A percentile compares a stretch with the other conserved stretches of the same genome.
Conservation (phyloP, 495 filamentous ascomycete genomes). For the Rusavskia elegans region DNA sequence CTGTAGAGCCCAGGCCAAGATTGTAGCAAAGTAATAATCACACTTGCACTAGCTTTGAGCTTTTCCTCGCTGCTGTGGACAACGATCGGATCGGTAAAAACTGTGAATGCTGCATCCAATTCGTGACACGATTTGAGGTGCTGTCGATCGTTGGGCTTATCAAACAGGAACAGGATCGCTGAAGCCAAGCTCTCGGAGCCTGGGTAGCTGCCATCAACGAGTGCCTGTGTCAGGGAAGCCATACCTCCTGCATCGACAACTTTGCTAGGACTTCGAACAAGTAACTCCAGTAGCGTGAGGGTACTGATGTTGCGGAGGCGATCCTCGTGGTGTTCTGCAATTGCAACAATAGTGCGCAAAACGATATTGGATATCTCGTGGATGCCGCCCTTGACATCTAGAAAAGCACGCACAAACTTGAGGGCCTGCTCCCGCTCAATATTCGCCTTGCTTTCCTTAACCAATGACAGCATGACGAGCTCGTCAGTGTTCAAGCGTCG, state of each 20-base stretch:
- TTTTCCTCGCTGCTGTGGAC: conserved; percentile 53
- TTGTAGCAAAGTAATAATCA: conserved; percentile 72
- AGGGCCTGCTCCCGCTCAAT: conserved; percentile 93
- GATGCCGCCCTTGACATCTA: conserved; percentile 89
- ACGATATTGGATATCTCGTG: conserved; percentile 75
- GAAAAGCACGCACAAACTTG: conserved; percentile 89
- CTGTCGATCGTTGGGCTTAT: conserved; percentile 64
- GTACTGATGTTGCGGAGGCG: conserved; percentile 76
- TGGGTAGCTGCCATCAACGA: conserved; percentile 80
- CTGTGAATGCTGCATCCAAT: conserved; percentile 64
- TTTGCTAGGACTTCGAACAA: conserved; percentile 68
- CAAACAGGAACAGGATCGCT: conserved; percentile 76
- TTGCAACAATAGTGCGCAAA: conserved; percentile 70
- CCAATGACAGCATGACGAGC: conserved; percentile 75
- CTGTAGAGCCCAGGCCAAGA: conserved; percentile 84
- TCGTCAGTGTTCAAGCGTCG: conserved; percentile 79
- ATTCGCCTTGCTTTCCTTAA: conserved; percentile 88
- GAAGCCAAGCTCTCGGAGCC: conserved; percentile 72
- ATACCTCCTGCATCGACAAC: conserved; percentile 71
- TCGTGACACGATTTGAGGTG: conserved; percentile 69
- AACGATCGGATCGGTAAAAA: conserved; percentile 71
- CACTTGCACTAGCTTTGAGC: conserved; percentile 69
- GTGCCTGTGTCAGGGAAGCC: conserved; percentile 62
- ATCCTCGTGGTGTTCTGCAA: conserved; percentile 81
- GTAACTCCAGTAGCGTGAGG: conserved; percentile 80